phyloP scores from a whole-genome alignment of 1,284 basidiomycete species.

The Leucoagaricus sp. region DNA sequence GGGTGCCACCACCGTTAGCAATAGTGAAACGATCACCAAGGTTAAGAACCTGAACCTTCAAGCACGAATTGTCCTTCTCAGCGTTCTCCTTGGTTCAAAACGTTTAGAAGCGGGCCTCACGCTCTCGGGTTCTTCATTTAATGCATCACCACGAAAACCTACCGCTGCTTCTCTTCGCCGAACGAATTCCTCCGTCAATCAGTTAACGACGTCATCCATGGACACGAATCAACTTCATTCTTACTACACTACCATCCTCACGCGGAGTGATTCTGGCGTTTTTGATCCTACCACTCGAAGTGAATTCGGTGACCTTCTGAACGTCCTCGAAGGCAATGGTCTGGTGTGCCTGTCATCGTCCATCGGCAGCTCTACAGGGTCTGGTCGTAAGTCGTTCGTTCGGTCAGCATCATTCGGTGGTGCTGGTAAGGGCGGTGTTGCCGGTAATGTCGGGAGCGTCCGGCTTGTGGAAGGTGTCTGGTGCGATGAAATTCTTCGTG shows the following conservation, averaged over 20 bases:
- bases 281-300: constrained; percentile 70
- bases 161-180: constrained; percentile 58
- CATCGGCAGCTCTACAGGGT: constrained; percentile 33
- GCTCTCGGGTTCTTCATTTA: constrained; percentile 36
- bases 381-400: constrained; percentile 40
- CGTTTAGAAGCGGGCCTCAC: constrained; percentile 58
- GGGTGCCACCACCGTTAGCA: constrained; percentile 30
- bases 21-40: constrained; percentile 66
- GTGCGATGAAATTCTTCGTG: constrained; percentile 63
- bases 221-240: constrained; percentile 62
- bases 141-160: constrained; percentile 49
- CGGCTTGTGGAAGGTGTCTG: constrained; percentile 58
- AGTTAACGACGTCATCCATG: constrained; percentile 33
- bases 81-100: constrained; percentile 62
- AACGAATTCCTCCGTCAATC: constrained; percentile 30
- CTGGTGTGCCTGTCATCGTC: constrained; percentile 52
- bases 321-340: constrained; percentile 72
- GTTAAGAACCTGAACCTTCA: constrained; percentile 70
- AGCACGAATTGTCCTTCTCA: constrained; percentile 65
- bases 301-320: constrained; percentile 73
- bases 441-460: constrained; percentile 48
- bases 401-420: constrained; percentile 61
- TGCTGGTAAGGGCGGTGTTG: constrained; percentile 40
- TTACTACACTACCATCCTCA: constrained; percentile 62
- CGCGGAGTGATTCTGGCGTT: constrained; percentile 50